Evolutionary conservation across 2,329 filamentous ascomycete species (phyloP).

Genomic region (Furcasterigmium furcatum): DNA sequence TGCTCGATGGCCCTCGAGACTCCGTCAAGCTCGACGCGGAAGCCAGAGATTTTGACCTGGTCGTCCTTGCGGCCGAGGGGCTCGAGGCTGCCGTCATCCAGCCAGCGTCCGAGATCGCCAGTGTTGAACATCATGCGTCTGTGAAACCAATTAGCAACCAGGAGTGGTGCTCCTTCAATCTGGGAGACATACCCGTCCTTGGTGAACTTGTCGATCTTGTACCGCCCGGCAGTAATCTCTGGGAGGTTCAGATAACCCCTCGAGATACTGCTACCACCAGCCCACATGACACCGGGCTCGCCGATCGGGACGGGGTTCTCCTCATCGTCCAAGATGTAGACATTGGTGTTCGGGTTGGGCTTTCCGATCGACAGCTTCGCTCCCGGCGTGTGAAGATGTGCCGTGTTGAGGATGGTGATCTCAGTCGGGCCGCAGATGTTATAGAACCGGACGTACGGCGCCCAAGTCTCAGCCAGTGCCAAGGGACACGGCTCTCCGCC

Average conservation of each 20-base stretch:
- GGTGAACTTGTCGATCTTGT: slow-evolving; percentile 46
- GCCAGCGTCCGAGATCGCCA: slow-evolving; percentile 55
- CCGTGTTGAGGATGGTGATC: slow-evolving; percentile 56
- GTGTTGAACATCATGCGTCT: slow-evolving; percentile 56
- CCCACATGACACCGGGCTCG: slow-evolving; percentile 51
- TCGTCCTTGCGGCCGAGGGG: slow-evolving; percentile 57
- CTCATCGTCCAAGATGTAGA: slow-evolving; percentile 48
- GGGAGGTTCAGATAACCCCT: slow-evolving; percentile 53
- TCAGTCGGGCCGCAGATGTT: slow-evolving; percentile 61
- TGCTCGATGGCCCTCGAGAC: slow-evolving; percentile 47
- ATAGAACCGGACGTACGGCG: slow-evolving; percentile 42
- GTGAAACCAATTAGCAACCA: background rate
- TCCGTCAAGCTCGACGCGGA: slow-evolving; percentile 58
- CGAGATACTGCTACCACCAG: slow-evolving; percentile 51
- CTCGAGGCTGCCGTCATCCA: slow-evolving; percentile 47
- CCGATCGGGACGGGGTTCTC: slow-evolving; percentile 42
- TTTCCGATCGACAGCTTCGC: slow-evolving; percentile 47
- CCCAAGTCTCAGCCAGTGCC: slow-evolving; percentile 53
- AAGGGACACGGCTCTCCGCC: slow-evolving; percentile 13
- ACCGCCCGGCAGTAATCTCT: slow-evolving; percentile 45
- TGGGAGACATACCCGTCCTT: slow-evolving; percentile 41
- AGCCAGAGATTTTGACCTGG: slow-evolving; percentile 56
- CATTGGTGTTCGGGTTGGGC: slow-evolving; percentile 53
- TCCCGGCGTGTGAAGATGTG: slow-evolving; percentile 23
- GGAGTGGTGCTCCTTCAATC: background rate